phyloP scores from a whole-genome alignment of 2,329 filamentous ascomycete species.

The Apiospora koreana region DNA sequence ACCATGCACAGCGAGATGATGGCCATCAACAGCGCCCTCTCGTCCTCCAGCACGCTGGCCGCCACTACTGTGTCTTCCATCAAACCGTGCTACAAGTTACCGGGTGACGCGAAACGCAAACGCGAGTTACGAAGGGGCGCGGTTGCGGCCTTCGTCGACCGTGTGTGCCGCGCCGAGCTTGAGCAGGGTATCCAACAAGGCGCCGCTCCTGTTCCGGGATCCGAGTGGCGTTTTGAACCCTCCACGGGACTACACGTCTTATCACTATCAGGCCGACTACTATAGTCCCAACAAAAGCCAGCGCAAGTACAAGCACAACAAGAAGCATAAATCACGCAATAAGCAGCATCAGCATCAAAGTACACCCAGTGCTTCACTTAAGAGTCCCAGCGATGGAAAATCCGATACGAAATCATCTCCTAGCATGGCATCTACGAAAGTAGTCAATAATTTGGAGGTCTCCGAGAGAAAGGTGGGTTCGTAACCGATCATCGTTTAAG shows the following conservation, averaged over 20 bases:
- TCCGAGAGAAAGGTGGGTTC: not conserved
- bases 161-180: constrained; percentile 38
- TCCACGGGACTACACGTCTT: constrained; percentile 25
- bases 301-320: constrained; percentile 23
- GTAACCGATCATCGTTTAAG: not conserved
- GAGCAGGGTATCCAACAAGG: constrained; percentile 29
- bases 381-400: not conserved
- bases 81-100: constrained; percentile 39
- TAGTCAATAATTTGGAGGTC: not conserved
- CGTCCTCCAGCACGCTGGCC: constrained; percentile 43
- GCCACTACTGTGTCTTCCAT: constrained; percentile 42
- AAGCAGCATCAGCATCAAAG: constrained; percentile 17
- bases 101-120: constrained; percentile 44
- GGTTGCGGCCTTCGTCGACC: constrained; percentile 46
- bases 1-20: constrained; percentile 59
- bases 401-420: not conserved
- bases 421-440: not conserved
- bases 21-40: constrained; percentile 52
- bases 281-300: constrained; percentile 13
- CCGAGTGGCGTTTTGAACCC: constrained; percentile 51
- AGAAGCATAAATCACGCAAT: not conserved
- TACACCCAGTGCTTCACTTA: not conserved
- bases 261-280: not conserved
- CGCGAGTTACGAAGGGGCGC: constrained; percentile 41
- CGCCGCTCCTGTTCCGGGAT: constrained; percentile 36